Evolutionary conservation across 768 basidiomycete genomes (phyloP).

Genomic region (Boletus patriciae): DNA sequence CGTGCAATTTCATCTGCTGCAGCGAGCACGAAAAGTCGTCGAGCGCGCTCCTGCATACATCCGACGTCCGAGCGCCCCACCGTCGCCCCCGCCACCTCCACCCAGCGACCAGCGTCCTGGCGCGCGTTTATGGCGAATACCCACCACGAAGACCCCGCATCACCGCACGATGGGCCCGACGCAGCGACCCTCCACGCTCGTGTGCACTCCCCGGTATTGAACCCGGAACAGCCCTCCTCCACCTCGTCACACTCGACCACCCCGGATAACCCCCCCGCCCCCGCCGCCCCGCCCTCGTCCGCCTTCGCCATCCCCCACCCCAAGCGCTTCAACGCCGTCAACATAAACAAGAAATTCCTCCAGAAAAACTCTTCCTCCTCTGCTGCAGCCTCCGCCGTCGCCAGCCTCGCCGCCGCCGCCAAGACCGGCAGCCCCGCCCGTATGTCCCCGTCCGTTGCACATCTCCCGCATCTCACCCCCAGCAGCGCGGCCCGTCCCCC

Average conservation of each 20-base stretch:
- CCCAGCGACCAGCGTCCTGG: slow-evolving; percentile 47
- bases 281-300: slow-evolving; percentile 7
- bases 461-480: slow-evolving; percentile 10
- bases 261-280: slow-evolving; percentile 19
- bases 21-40: slow-evolving; percentile 10
- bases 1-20: slow-evolving; percentile 17
- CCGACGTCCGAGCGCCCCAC: slow-evolving; percentile 9
- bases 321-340: slow-evolving; percentile 87
- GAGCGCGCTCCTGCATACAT: neutral
- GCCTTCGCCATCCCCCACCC: slow-evolving; percentile 48
- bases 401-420: slow-evolving; percentile 39
- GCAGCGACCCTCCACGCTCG: slow-evolving; percentile 8
- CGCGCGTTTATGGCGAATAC: slow-evolving; percentile 83
- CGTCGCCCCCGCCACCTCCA: slow-evolving; percentile 7
- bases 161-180: slow-evolving; percentile 32
- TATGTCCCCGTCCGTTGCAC: slow-evolving; percentile 36
- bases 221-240: slow-evolving; percentile 10
- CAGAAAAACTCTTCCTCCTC: slow-evolving; percentile 78
- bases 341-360: slow-evolving; percentile 96
- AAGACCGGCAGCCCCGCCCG: slow-evolving; percentile 56
- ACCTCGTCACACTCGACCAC: slow-evolving; percentile 11
- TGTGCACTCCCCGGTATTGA: slow-evolving; percentile 18
- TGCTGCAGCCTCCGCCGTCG: slow-evolving; percentile 44
- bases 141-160: slow-evolving; percentile 48
- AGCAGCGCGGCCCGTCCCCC: slow-evolving; percentile 57